phyloP scores from a whole-genome alignment of 208 protist genomes.

The Histomonas meleagridis region DNA sequence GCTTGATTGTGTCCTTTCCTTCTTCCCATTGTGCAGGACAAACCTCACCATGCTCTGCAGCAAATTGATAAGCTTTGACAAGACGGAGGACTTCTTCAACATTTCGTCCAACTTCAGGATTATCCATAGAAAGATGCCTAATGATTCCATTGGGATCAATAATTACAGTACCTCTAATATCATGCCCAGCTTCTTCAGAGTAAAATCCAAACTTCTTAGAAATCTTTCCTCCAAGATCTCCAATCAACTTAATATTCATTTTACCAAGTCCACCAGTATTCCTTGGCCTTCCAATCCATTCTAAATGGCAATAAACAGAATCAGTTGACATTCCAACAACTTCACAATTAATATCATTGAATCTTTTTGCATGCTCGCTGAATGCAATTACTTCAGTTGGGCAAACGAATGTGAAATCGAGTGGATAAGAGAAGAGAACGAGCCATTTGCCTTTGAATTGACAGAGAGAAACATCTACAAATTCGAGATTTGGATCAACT shows the following conservation, averaged over 20 bases:
- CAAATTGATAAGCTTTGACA: background rate
- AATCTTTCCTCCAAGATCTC: constrained; percentile 78
- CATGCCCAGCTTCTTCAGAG: background rate
- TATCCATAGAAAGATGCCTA: constrained; percentile 4
- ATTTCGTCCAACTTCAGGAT: constrained; percentile 10
- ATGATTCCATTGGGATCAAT: constrained; percentile 3
- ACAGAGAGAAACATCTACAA: background rate
- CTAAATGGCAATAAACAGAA: constrained; percentile 70
- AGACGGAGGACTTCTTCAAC: background rate
- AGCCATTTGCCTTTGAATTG: constrained; percentile 21
- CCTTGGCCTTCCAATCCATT: constrained; percentile 76
- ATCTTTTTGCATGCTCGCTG: background rate
- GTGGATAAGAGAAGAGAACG: constrained; percentile 30
- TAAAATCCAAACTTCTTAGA: constrained; percentile 61
- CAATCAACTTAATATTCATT: constrained; percentile 59
- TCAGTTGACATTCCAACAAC: constrained; percentile 23
- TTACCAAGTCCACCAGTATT: constrained; percentile 80
- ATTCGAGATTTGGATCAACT: background rate
- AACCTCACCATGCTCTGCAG: background rate
- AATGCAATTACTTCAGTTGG: background rate
- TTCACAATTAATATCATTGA: constrained; percentile 24
- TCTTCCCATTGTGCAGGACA: background rate
- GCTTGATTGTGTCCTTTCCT: background rate
- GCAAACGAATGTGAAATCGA: constrained; percentile 37
- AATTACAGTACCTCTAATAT: background rate